Conservation (phyloP, 345 rosid species). For the Dipteronia sinensis region DNA sequence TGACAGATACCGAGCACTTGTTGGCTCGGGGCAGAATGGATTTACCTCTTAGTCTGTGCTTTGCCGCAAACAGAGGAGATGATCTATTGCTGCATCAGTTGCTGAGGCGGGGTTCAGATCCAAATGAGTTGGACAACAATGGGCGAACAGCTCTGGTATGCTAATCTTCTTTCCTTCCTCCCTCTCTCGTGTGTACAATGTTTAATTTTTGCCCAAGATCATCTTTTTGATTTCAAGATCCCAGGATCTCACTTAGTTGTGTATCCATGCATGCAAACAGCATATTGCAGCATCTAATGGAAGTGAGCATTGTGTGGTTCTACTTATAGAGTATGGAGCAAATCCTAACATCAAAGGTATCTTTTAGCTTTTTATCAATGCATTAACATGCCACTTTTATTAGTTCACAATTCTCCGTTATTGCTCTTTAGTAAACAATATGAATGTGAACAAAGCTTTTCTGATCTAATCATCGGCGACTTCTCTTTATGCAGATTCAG, state of each 20-base stretch:
- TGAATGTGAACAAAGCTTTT: background rate
- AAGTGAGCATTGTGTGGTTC: conserved; percentile 53
- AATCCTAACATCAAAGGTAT: conserved; percentile 78
- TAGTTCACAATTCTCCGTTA: too few relatives aligned
- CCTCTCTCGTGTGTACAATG: background rate
- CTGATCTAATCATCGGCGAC: background rate
- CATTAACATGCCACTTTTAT: background rate
- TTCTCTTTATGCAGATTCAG: conserved; percentile 54
- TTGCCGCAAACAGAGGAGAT: conserved; percentile 85
- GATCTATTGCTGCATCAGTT: conserved; percentile 72
- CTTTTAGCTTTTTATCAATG: background rate
- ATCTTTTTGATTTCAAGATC: background rate
- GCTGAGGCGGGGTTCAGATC: conserved; percentile 67
- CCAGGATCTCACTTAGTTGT: conserved; percentile 10
- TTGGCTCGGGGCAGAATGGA: conserved; percentile 79
- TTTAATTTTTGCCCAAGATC: background rate
- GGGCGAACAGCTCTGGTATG: conserved; percentile 72
- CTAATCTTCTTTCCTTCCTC: background rate
- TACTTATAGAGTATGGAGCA: conserved; percentile 76
- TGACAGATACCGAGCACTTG: conserved; percentile 69
- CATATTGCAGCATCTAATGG: conserved; percentile 86
- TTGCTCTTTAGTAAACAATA: too few relatives aligned
- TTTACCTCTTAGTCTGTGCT: conserved; percentile 74
- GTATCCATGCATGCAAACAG: conserved; percentile 40
- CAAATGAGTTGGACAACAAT: conserved; percentile 61